phyloP scores from a whole-genome alignment of 768 basidiomycete genomes.

The Amanita rubescens region DNA sequence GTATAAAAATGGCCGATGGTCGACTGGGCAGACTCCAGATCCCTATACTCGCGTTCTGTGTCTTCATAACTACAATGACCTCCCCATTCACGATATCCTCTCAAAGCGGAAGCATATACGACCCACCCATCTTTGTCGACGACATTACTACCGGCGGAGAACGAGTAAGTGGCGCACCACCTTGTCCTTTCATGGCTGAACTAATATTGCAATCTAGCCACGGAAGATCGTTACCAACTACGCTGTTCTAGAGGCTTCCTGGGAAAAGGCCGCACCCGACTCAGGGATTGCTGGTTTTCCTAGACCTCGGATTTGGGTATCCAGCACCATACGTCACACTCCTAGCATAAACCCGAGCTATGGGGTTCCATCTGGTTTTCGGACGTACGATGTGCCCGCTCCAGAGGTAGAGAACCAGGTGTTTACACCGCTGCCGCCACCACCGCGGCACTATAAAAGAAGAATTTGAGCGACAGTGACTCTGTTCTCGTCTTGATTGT shows the following conservation, averaged over 20 bases:
- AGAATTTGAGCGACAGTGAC: no score
- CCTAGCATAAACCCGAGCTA: no score
- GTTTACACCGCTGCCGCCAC: background rate
- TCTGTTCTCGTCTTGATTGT: no score
- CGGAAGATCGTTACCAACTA: conserved; percentile 1
- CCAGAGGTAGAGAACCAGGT: background rate
- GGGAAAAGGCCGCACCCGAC: background rate
- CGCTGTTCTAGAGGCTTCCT: background rate
- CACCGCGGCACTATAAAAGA: background rate
- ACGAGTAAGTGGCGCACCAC: background rate
- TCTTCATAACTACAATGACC: background rate
- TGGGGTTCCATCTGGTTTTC: background rate
- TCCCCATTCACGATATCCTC: background rate
- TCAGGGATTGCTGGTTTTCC: background rate
- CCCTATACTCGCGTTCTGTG: background rate
- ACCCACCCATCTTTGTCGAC: background rate
- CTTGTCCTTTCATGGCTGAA: background rate
- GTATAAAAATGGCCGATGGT: background rate
- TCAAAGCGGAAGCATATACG: background rate
- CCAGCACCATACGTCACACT: background rate
- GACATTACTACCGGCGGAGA: background rate
- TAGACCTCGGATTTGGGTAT: background rate
- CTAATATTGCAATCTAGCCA: background rate
- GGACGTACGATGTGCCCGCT: background rate
- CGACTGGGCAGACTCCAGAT: background rate